Percentiles rank a stretch among this genome's conserved stretches.
phyloP scores from a whole-genome alignment of 495 filamentous ascomycete genomes.

The Neurospora pannonica region DNA sequence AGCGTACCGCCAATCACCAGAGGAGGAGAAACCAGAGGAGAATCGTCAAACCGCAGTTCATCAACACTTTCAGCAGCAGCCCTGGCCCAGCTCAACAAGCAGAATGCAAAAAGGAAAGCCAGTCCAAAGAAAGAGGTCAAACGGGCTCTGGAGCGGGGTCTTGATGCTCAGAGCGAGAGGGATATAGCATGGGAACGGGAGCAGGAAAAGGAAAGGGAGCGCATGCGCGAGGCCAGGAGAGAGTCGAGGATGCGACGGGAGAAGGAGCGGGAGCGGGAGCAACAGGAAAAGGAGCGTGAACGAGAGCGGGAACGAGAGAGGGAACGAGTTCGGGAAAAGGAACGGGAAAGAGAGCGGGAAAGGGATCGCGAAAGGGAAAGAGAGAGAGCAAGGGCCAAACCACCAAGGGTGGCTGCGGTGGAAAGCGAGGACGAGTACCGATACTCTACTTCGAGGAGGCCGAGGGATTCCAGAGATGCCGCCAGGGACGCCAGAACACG shows the following conservation, averaged over 20 bases:
- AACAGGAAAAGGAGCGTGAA: conserved; percentile 23
- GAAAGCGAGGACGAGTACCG: conserved; percentile 20
- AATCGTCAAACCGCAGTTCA: conserved; percentile 1
- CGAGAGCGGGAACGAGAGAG: conserved; percentile 23
- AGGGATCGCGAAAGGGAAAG: conserved; percentile 2
- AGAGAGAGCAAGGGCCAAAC: not conserved
- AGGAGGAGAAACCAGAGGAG: conserved; percentile 7
- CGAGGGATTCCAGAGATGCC: not conserved
- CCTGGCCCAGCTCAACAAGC: conserved; percentile 51
- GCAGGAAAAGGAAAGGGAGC: conserved; percentile 16
- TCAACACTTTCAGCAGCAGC: conserved; percentile 44
- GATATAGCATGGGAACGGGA: conserved; percentile 23
- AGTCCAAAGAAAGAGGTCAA: not conserved
- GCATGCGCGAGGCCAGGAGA: conserved; percentile 11
- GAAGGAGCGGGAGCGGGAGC: conserved; percentile 14
- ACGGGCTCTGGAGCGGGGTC: not conserved
- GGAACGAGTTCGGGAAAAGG: conserved; percentile 6
- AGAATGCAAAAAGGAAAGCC: conserved; percentile 33
- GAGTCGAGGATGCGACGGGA: conserved; percentile 1
- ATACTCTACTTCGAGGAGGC: conserved; percentile 2
- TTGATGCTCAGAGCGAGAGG: conserved; percentile 7
- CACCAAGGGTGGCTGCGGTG: not conserved
- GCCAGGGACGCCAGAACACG: not conserved
- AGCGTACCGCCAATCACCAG: conserved; percentile 11
- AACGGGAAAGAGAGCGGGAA: conserved; percentile 6